phyloP scores from a whole-genome alignment of 1,139 yeast species.

The Debaryomyces subglobosus region DNA sequence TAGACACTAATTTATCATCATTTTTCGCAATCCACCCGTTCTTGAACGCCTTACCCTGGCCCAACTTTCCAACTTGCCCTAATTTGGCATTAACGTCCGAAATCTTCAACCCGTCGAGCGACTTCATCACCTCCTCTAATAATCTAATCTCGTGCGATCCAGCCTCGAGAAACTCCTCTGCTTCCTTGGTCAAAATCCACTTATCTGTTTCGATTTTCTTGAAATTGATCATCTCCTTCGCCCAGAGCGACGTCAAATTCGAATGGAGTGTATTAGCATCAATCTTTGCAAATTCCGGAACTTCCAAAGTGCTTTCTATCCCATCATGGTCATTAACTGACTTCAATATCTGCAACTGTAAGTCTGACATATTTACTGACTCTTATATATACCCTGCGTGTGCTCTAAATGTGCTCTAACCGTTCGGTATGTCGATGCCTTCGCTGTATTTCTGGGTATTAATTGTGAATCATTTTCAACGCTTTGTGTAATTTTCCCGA shows the following conservation, averaged over 20 bases:
- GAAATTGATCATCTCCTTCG: conserved; percentile 80
- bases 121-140: conserved; percentile 71
- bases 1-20: conserved; percentile 75
- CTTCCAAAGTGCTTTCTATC: conserved; percentile 65
- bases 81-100: conserved; percentile 76
- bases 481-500: conserved; percentile 4
- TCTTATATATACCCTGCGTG: background rate
- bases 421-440: background rate
- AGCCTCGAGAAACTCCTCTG: conserved; percentile 68
- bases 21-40: conserved; percentile 94
- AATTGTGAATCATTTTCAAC: conserved; percentile 3
- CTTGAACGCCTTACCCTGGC: conserved; percentile 98
- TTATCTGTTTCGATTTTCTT: conserved; percentile 73
- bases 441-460: background rate
- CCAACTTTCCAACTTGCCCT: conserved; percentile 85
- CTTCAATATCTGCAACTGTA: conserved; percentile 61
- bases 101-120: conserved; percentile 79
- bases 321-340: conserved; percentile 61
- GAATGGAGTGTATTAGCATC: conserved; percentile 57
- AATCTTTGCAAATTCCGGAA: conserved; percentile 46
- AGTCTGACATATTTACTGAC: conserved; percentile 48
- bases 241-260: conserved; percentile 82
- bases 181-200: conserved; percentile 82
- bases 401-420: background rate
- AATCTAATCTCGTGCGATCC: conserved; percentile 94